Evolutionary conservation across 257 asterid species (phyloP).

Genomic region (Plantago ovata): DNA sequence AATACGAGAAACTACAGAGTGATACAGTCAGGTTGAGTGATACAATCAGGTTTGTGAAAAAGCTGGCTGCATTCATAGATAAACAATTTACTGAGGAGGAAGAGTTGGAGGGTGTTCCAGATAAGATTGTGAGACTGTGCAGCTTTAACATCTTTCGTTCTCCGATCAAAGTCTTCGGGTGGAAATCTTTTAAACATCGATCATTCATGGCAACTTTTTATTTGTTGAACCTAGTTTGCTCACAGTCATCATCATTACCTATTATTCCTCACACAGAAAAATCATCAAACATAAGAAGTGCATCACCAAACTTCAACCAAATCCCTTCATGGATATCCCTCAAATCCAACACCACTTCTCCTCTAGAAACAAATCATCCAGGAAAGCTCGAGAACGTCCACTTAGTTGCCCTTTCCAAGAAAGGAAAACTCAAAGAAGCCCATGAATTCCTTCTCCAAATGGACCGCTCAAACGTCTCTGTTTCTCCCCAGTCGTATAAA

Average conservation of each 20-base stretch:
- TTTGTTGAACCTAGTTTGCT: slow-evolving; percentile 9
- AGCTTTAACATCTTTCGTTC: too few species aligned
- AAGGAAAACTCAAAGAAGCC: slow-evolving; percentile 54
- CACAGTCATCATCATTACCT: slow-evolving; percentile 25
- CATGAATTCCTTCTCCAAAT: slow-evolving; percentile 38
- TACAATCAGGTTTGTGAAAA: too few species aligned
- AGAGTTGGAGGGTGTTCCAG: too few species aligned
- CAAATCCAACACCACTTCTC: slow-evolving; percentile 25
- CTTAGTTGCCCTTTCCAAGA: slow-evolving; percentile 39
- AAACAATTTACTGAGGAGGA: too few species aligned
- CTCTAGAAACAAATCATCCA: slow-evolving; percentile 17
- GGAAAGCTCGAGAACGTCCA: slow-evolving; percentile 47
- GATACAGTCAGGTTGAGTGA: too few species aligned
- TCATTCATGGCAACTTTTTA: slow-evolving; percentile 22
- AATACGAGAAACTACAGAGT: too few species aligned
- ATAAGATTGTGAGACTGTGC: too few species aligned
- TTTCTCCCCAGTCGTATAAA: slow-evolving; percentile 38
- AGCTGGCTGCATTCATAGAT: too few species aligned
- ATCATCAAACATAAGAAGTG: slow-evolving; percentile 17
- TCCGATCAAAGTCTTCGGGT: neutral
- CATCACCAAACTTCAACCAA: slow-evolving; percentile 28
- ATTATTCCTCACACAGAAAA: slow-evolving; percentile 21
- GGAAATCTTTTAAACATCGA: too few species aligned
- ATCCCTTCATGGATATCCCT: slow-evolving; percentile 49
- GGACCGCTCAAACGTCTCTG: slow-evolving; percentile 35